phyloP scores from a whole-genome alignment of 2,329 filamentous ascomycete species.

The Leptographium radiaticola region DNA sequence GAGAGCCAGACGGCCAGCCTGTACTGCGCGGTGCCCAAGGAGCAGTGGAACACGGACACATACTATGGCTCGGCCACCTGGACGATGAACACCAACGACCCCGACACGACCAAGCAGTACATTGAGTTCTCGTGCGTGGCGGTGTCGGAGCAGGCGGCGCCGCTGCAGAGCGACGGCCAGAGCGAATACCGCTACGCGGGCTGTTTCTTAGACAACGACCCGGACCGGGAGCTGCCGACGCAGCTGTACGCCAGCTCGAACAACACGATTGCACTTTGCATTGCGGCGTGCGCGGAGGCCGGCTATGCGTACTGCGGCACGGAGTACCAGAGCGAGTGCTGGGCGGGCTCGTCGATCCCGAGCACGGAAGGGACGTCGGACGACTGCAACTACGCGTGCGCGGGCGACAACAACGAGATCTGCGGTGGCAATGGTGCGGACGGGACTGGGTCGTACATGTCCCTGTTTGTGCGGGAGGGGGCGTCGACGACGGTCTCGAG shows the following conservation, averaged over 20 bases:
- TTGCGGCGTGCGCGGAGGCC: conserved; percentile 25
- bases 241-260: conserved; percentile 26
- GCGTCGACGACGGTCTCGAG: conserved; percentile 3
- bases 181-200: conserved; percentile 39
- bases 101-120: conserved; percentile 34
- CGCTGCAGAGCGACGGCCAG: conserved; percentile 27
- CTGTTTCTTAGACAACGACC: conserved; percentile 44
- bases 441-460: conserved; percentile 29
- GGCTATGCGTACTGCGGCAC: conserved; percentile 32
- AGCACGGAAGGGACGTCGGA: conserved; percentile 26
- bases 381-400: conserved; percentile 39
- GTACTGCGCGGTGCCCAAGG: conserved; percentile 41
- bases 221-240: conserved; percentile 33
- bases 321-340: conserved; percentile 39
- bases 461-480: conserved; percentile 28
- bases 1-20: conserved; percentile 37
- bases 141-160: conserved; percentile 38
- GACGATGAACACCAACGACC: conserved; percentile 46
- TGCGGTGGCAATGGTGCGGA: conserved; percentile 38
- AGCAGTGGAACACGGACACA: conserved; percentile 41
- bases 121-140: conserved; percentile 39
- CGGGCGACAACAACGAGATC: conserved; percentile 32
- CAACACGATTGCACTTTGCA: conserved; percentile 32
- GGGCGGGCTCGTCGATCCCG: conserved; percentile 37
- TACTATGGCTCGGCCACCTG: conserved; percentile 35